Evolutionary conservation across 768 basidiomycete species (phyloP).

Genomic region (Podaxis sp.): DNA sequence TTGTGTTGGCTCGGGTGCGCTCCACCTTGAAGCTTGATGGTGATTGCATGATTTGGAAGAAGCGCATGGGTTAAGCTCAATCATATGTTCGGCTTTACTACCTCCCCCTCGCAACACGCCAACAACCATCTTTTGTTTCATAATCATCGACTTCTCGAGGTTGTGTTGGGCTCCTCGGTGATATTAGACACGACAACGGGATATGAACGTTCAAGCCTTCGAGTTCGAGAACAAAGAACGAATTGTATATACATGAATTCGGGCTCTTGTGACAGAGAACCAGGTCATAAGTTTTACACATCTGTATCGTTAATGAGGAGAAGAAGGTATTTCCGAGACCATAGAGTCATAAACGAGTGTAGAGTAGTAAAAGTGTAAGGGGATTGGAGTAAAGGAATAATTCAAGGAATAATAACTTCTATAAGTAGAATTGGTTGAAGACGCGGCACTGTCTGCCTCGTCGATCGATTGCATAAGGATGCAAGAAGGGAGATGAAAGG

Average conservation of each 20-base stretch:
- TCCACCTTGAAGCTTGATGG: neutral
- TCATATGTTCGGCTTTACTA: neutral
- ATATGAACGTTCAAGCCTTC: neutral
- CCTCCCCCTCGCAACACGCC: neutral
- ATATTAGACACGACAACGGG: too few relatives aligned
- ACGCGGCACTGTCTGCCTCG: neutral
- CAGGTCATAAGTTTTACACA: neutral
- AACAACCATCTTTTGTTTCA: neutral
- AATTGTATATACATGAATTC: neutral
- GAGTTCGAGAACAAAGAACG: neutral
- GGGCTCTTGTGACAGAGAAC: too few relatives aligned
- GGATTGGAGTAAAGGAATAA: neutral
- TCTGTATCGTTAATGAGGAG: slow-evolving; percentile 11
- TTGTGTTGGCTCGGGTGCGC: too few relatives aligned
- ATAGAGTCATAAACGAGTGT: neutral
- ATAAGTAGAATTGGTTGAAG: neutral
- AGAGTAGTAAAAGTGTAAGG: neutral
- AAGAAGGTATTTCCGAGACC: neutral
- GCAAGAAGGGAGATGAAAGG: neutral
- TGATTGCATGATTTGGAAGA: neutral
- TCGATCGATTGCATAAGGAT: neutral
- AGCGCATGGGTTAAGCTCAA: neutral
- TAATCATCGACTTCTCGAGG: too few relatives aligned
- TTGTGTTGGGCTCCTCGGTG: too few relatives aligned
- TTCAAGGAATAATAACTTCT: neutral